phyloP scores from a whole-genome alignment of 768 basidiomycete genomes.

The Boletellus ananiceps region DNA sequence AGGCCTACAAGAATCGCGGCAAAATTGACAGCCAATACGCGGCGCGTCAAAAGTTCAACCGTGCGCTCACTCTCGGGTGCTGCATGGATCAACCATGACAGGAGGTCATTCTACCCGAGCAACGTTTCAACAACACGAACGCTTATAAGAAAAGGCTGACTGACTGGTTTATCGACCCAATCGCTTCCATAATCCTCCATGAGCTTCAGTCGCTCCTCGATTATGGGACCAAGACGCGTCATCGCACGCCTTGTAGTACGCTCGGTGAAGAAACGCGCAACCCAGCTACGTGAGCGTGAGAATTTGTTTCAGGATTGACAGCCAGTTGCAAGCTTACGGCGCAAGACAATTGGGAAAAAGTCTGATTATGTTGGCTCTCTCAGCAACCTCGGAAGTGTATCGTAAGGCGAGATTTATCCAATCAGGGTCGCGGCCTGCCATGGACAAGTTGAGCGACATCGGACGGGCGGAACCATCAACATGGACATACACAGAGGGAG shows the following conservation, averaged over 20 bases:
- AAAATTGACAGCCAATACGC: constrained; percentile 16
- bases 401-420: constrained; percentile 30
- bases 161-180: constrained; percentile 32
- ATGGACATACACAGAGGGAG: constrained; percentile 37
- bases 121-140: background rate
- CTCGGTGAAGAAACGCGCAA: constrained; percentile 12
- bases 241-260: constrained; percentile 10
- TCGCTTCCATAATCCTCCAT: constrained; percentile 23
- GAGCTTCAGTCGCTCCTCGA: constrained; percentile 25
- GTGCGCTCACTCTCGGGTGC: constrained; percentile 19
- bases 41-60: constrained; percentile 20
- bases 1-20: constrained; percentile 23
- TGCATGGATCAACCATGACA: constrained; percentile 32
- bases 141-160: constrained; percentile 2
- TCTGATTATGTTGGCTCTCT: constrained; percentile 19
- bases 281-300: constrained; percentile 13
- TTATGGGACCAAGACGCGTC: constrained; percentile 23
- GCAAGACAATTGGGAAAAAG: constrained; percentile 33
- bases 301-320: background rate
- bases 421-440: constrained; percentile 29
- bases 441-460: background rate
- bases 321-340: constrained; percentile 23
- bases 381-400: constrained; percentile 30
- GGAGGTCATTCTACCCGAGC: constrained; percentile 28
- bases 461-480: background rate